Evolutionary conservation across 75 land plant genomes (phyloP).

Genomic region (Pinus albicaulis): DNA sequence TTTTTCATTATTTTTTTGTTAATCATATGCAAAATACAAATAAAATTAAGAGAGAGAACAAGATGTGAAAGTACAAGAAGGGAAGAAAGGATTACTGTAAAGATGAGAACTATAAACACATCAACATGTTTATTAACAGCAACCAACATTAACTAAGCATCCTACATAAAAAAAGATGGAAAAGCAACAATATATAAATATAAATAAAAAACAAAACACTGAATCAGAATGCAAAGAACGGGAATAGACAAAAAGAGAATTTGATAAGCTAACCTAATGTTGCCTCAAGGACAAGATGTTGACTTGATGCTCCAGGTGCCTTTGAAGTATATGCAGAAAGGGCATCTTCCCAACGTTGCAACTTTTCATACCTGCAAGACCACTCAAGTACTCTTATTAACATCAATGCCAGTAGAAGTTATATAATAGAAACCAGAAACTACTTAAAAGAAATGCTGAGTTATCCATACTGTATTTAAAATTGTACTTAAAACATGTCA

Average conservation of each 20-base stretch:
- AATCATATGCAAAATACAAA: too few relatives aligned
- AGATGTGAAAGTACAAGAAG: too few relatives aligned
- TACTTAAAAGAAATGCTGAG: not conserved
- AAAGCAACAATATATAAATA: too few relatives aligned
- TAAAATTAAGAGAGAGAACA: too few relatives aligned
- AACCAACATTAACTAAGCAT: too few relatives aligned
- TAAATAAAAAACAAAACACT: not conserved
- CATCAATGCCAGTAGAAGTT: not conserved
- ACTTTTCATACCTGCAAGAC: conserved; percentile 88
- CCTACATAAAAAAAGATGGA: too few relatives aligned
- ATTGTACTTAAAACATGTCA: too few relatives aligned
- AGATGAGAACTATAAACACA: too few relatives aligned
- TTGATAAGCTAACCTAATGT: conserved; percentile 56
- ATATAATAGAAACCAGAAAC: not conserved
- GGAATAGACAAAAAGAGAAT: not conserved
- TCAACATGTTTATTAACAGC: too few relatives aligned
- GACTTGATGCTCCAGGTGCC: conserved; percentile 63
- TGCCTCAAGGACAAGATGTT: conserved; percentile 64
- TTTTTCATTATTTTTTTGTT: too few relatives aligned
- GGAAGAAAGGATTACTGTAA: too few relatives aligned
- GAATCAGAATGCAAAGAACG: not conserved
- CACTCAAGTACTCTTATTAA: not conserved
- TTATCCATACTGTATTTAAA: not conserved
- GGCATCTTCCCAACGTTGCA: conserved; percentile 99
- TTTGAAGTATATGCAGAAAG: conserved; percentile 83